Base-by-base conservation (phyloP, 108 stramenopile species). In the Cyclotella baltica region DNA sequence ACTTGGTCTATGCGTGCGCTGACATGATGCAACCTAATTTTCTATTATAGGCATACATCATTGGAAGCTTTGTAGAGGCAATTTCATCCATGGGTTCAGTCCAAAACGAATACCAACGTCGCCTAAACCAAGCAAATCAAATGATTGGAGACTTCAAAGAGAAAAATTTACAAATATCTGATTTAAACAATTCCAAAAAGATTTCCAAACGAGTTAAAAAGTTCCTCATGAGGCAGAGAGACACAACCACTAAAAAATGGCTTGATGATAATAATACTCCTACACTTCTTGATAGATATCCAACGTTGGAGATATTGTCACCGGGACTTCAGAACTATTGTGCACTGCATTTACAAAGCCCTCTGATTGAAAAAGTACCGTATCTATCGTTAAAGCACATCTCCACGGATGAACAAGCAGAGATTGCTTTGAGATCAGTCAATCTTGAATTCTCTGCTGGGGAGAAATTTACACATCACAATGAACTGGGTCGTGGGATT, bases 41-140 rank as follows among this genome's bases (percentile, higher is more conserved):
- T n/a, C n/a, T 86, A 13, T 71, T 72, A 25, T 86, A 81, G 85
- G 85, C 85, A 6, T 86, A 83, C 72, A 66, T 83, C 27, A 74
- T 86, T 33, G 85, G 85, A 37, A 67, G 58, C 35, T 56, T 81
- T 1, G 85, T 86, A 6, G 71, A 46, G 16, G 77, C 81, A 10
- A 72, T 82, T 0, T 22, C 71, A 15, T 35, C 48, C 8, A 55
- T 70, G 62, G 61, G 62, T 43, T 59, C 69, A 15, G 13, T 47
- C 0, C 35, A 71, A 16, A 28, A 52, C 9, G 70, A 78, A 40
- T 78, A 71, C 47, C 46, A 50, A 2, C 29, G 4, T 22, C 47
- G 53, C 10, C 43, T 78, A 36, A 55, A 71, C 37, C 30, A 78
- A 25, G 69, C 77, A 15, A 78, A 78, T 48, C 52, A 63, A 64